Evolutionary conservation across 352 stramenopile genomes (phyloP).

Genomic region (Phytophthora chlamydospora): DNA sequence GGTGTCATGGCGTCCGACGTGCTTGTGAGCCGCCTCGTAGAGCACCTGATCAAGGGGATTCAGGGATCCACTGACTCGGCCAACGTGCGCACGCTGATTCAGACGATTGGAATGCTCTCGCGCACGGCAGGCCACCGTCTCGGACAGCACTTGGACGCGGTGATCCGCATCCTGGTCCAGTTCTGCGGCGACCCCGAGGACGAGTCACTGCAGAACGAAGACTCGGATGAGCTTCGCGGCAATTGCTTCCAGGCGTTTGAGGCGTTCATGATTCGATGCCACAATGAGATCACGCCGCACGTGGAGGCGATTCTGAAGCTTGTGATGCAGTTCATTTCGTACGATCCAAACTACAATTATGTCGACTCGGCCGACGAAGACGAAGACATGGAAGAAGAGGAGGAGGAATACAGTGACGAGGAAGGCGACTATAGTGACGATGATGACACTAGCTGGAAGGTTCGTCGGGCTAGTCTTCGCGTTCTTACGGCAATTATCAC

Average conservation of each 20-base stretch:
- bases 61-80: conserved; percentile 65
- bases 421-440: conserved; percentile 93
- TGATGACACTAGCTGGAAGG: conserved; percentile 98
- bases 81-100: conserved; percentile 94
- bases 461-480: conserved; percentile 90
- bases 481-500: conserved; percentile 94
- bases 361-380: conserved; percentile 93
- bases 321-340: conserved; percentile 94
- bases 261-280: conserved; percentile 96
- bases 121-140: conserved; percentile 96
- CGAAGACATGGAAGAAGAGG: conserved; percentile 85
- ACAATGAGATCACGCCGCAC: conserved; percentile 95
- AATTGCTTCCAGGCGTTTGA: conserved; percentile 99
- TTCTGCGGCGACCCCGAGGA: conserved; percentile 95
- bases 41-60: conserved; percentile 93
- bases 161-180: conserved; percentile 96
- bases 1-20: conserved; percentile 95
- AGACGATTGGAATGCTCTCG: conserved; percentile 97
- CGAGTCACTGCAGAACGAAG: conserved; percentile 93
- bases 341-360: conserved; percentile 99
- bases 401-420: conserved; percentile 82
- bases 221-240: conserved; percentile 96
- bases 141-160: conserved; percentile 93
- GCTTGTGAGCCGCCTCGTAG: conserved; percentile 93
- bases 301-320: conserved; percentile 92